Conservation (phyloP, 345 rosid genomes). For the Draba incana region DNA sequence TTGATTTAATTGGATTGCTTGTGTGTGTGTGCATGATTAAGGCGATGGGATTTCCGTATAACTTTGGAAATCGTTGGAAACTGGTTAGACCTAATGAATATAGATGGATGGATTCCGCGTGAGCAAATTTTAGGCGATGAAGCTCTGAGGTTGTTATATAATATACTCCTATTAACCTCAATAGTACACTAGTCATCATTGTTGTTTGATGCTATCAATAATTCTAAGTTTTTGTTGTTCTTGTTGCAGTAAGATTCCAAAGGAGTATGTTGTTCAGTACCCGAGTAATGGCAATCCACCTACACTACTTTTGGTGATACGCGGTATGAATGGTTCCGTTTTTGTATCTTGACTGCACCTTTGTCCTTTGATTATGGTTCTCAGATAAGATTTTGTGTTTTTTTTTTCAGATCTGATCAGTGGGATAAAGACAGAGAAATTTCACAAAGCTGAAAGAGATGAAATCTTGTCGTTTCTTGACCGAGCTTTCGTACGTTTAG, state of each 20-base stretch:
- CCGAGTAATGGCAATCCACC: constrained; percentile 96
- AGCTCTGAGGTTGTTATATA: constrained; percentile 66
- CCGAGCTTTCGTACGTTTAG: constrained; percentile 73
- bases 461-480: constrained; percentile 71
- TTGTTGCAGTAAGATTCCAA: constrained; percentile 75
- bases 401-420: constrained; percentile 62
- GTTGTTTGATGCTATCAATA: constrained; percentile 7
- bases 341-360: too few species aligned
- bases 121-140: constrained; percentile 86
- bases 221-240: constrained; percentile 31
- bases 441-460: constrained; percentile 54
- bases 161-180: constrained; percentile 23
- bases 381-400: too few species aligned
- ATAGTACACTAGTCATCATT: constrained; percentile 6
- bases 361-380: not conserved
- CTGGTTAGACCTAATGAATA: constrained; percentile 93
- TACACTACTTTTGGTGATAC: constrained; percentile 78
- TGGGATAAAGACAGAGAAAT: constrained; percentile 61
- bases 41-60: constrained; percentile 91
- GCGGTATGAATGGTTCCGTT: constrained; percentile 48
- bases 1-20: not conserved
- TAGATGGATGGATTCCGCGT: constrained; percentile 97
- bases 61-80: constrained; percentile 89
- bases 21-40: constrained; percentile 42
- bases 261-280: constrained; percentile 74